Base-by-base conservation (phyloP, 495 filamentous ascomycete genomes). In the Penicillium fimorum region DNA sequence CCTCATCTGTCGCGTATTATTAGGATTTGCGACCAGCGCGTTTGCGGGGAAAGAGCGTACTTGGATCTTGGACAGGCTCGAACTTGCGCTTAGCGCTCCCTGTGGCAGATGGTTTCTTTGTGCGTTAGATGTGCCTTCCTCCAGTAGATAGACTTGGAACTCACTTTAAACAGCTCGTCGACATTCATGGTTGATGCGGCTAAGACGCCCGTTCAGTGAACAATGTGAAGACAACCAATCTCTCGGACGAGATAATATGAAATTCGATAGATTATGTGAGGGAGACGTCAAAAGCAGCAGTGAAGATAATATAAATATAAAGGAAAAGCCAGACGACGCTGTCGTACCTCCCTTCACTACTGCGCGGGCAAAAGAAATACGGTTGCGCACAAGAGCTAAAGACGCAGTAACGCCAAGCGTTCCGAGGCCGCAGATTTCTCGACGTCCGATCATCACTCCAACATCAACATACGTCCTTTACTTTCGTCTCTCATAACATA, bases 131-230 rank as follows among this genome's bases (percentile, higher is more conserved):
- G 10, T 24, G 12, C 18, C 4, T 6, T 24, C 3, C 40, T 48
- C 42, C 17, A 44, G 20, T 29, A 29, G 38, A 30, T 7, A 17
- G 12, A 8, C 11, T 10, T 27, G 17, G 2, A 12, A 59, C 62
- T 47, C 76, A 90, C 90, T 73, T 93, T 92, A 79, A 95, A 95
- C 33, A 95, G 76, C 56, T 91, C 88, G 66, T 93, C 87, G 66
- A 93, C 83, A 68, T 82, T 89, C 88, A 92, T 94, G 56, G 57
- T 74, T 65, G 66, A 65, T 60, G 61, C 42, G 50, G 30, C 17
- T 9, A 9, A n/a, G 11, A 17, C 30, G 24, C 32, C 20, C 0
- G 22, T 6, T 46, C 20, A 18, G 13, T 18, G 27, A n/a, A 22
- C 24, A 43, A 41, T 12, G 17, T 32, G 35, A 8, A 20, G 42